Evolutionary conservation across 805 yeast species (phyloP), one percentile per base, ranked within the genome.

Genomic region (Ogataea paradorogensis): DNA sequence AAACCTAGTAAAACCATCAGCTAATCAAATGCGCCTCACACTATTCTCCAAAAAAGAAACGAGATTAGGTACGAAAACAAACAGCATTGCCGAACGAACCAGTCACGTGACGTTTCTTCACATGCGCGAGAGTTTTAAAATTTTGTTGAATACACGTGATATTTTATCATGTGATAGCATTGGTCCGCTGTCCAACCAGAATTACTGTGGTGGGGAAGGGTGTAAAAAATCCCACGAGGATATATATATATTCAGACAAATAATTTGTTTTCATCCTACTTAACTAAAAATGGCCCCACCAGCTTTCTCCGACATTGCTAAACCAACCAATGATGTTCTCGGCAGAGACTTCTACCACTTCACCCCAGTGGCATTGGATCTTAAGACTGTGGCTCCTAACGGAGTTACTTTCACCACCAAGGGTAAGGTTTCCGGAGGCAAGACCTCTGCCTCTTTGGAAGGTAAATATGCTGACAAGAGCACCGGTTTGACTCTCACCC

Each of bases 351-450:
- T 89, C 81, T 93, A 75, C 83, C 98, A 93, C 75, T 71, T 77
- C 55, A 71, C 91, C 51, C 86, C 93, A 49, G 93, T 93, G 53
- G 70, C 93, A 43, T 76, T 93, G 53, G 96, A 87, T 62, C 80
- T 91, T 59, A 84, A 86, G 75, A 84, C 98, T 54, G 78, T 77
- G 52, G 96, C 99, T 57, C 95, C 96, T 66, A 91, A 89, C 67
- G 97, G 97, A 59, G 97, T 91, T 43, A 77, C 88, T 46, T 93
- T 93, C 80, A 78, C 93, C 60, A 86, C 88, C 63, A 88, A 87
- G 76, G 96, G 96, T 66, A 89, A 88, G 73, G 74, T 82, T 50
- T 76, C 82, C 59, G 86, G 81, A 62, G 82, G 84, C 63, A 72
- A 95, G 56, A 80, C 93, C 55, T 80, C 90, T 48, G 95, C 95